A percentile compares a stretch with the other conserved stretches of the same genome.
These are phyloP conservation scores for Ophiobolus disseminans DNA, from an alignment of 2,329 filamentous ascomycete genomes.

Conservation along the genomic window DNA sequence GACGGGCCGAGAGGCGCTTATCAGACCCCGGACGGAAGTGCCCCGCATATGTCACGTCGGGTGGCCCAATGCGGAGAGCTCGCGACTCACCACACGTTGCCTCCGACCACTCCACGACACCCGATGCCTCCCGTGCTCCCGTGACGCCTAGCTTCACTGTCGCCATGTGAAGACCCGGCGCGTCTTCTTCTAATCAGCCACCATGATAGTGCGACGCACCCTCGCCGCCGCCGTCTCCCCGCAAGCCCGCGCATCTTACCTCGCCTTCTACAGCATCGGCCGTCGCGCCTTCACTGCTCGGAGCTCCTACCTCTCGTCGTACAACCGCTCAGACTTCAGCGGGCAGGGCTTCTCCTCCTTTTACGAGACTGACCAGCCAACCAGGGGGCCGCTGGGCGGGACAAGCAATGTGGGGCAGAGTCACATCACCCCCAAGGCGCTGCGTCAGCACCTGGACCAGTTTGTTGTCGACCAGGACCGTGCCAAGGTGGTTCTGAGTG, in stretches of 20 bases:
- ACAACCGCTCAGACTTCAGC: constrained; percentile 68
- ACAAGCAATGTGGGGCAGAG: constrained; percentile 65
- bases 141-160: constrained; percentile 17
- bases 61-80: constrained; percentile 36
- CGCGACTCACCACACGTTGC: constrained; percentile 22
- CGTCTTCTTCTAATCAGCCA: constrained; percentile 12
- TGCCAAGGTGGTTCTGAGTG: constrained; percentile 90
- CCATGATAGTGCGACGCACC: constrained; percentile 30
- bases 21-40: constrained; percentile 13
- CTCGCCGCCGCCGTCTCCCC: constrained; percentile 43
- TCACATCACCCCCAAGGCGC: constrained; percentile 65
- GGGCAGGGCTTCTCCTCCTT: constrained; percentile 67
- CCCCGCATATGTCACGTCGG: constrained; percentile 25
- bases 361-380: constrained; percentile 69
- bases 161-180: constrained; percentile 22
- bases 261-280: constrained; percentile 41
- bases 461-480: constrained; percentile 96
- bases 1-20: constrained; percentile 16
- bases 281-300: constrained; percentile 45
- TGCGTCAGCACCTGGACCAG: constrained; percentile 92
- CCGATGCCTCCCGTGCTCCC: constrained; percentile 6
- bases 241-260: constrained; percentile 52
- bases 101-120: background rate
- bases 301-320: constrained; percentile 53
- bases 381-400: constrained; percentile 67